Evolutionary conservation across 148 eudicot genomes (phyloP), one percentile per base, ranked within the genome.

Genomic region (Silene uniflora): DNA sequence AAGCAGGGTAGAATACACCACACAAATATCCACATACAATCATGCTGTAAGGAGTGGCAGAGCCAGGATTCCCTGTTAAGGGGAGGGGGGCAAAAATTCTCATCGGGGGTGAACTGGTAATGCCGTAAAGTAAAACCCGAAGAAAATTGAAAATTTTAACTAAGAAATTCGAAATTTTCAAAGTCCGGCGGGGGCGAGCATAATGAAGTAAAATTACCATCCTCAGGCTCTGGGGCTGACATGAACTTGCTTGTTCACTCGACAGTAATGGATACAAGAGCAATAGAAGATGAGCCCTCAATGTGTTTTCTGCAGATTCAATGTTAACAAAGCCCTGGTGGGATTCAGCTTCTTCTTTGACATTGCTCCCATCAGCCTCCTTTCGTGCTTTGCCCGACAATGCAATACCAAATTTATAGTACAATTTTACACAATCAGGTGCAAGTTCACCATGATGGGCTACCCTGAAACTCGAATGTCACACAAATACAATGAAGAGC

Each of bases 311-410:
- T 1, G 59, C 70, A 67, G 91, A 77, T 42, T 82, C 90, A 75
- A 81, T 78, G 85, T 84, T 89, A 35, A 73, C 76, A 54, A 88
- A 82, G 77, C 78, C 84, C 52, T 81, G 84, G 32, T 70, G 71
- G 17, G 93, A 84, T 77, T 76, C 92, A 61, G 79, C 84, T 95
- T 93, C 79, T 95, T 92, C 81, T 92, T 95, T 0, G 97, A 96
- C 84, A 92, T 78, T 35, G 84, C 35, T 46, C 81, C 96, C 64
- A 83, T 95, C 99, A 81, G 97, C 81, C 84, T 95, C 99, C 47
- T 94, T 97, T 80, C 92, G 97, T 69, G 96, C 93, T 89, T 94
- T 94, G 85, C 88, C 81, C 78, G 92, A 79, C 75, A 94, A 87
- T 17, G 89, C 96, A 85, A 87, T 83, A 7, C 98, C 98, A 71